Evolutionary conservation across 306 rosid species (phyloP).

Genomic region (Trifolium subterraneum): DNA sequence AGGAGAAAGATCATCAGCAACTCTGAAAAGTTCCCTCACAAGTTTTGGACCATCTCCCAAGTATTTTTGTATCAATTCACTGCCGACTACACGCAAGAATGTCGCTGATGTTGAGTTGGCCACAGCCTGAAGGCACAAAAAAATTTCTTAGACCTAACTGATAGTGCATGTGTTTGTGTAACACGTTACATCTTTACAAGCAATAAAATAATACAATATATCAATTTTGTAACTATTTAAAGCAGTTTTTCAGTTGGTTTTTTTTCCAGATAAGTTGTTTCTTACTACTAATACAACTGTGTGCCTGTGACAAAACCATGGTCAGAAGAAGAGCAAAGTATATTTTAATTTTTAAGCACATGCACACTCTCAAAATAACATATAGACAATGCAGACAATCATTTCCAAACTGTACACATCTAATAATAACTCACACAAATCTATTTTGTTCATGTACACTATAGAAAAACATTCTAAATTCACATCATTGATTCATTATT

Average conservation of each 20-base stretch:
- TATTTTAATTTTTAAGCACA: neutral
- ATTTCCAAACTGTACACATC: constrained; percentile 17
- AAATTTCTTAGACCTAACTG: constrained; percentile 32
- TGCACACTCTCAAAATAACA: constrained; percentile 9
- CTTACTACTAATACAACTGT: neutral
- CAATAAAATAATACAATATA: neutral
- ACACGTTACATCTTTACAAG: constrained; percentile 15
- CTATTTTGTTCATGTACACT: neutral
- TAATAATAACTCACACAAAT: constrained; percentile 1
- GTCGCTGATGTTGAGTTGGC: constrained; percentile 99
- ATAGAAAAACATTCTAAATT: constrained; percentile 9
- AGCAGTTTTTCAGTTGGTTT: neutral
- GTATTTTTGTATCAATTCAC: constrained; percentile 96
- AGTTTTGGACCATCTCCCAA: constrained; percentile 98
- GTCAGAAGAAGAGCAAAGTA: neutral
- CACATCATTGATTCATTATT: constrained; percentile 6
- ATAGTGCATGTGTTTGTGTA: constrained; percentile 4
- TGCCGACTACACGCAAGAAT: constrained; percentile 97
- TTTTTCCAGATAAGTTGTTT: neutral
- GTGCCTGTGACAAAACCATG: constrained; percentile 3
- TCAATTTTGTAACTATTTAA: neutral
- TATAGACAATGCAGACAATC: constrained; percentile 21
- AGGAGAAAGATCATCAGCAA: constrained; percentile 97
- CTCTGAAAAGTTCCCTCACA: constrained; percentile 97
- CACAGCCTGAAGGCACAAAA: constrained; percentile 73